These are phyloP conservation scores for Penicillium concentricum DNA, from an alignment of 2,329 filamentous ascomycete species.

Conservation along the genomic window DNA sequence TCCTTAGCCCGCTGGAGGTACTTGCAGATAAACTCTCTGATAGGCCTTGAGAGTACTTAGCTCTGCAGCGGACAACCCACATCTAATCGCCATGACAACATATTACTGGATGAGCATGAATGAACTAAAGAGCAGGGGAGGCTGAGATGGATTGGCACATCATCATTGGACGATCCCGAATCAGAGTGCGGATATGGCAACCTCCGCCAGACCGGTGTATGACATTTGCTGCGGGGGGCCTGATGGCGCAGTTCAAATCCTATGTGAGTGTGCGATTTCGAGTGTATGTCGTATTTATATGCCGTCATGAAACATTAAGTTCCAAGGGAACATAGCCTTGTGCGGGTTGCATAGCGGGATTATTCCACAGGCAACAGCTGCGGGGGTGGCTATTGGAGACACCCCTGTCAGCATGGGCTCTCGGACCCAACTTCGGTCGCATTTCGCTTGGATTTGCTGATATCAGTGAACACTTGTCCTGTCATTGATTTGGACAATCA, in stretches of 20 bases:
- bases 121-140: constrained; percentile 1
- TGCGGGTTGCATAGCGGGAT: neutral
- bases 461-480: neutral
- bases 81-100: constrained; percentile 7
- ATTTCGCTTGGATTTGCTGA: neutral
- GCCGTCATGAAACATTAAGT: neutral
- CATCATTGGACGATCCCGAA: constrained; percentile 15
- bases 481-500: neutral
- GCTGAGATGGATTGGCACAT: neutral
- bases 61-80: constrained; percentile 6
- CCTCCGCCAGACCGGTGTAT: neutral
- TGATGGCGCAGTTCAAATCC: neutral
- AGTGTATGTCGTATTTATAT: neutral
- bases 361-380: constrained; percentile 14
- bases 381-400: constrained; percentile 11
- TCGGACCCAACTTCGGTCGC: constrained; percentile 15
- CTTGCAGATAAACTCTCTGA: constrained; percentile 6
- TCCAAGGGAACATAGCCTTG: neutral
- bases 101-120: constrained; percentile 8
- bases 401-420: constrained; percentile 19
- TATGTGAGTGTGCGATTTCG: neutral
- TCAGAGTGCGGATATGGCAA: neutral
- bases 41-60: constrained; percentile 13
- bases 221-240: neutral
- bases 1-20: neutral